Evolutionary conservation across 2,329 filamentous ascomycete species (phyloP).

Genomic region (Alternaria burnsii): DNA sequence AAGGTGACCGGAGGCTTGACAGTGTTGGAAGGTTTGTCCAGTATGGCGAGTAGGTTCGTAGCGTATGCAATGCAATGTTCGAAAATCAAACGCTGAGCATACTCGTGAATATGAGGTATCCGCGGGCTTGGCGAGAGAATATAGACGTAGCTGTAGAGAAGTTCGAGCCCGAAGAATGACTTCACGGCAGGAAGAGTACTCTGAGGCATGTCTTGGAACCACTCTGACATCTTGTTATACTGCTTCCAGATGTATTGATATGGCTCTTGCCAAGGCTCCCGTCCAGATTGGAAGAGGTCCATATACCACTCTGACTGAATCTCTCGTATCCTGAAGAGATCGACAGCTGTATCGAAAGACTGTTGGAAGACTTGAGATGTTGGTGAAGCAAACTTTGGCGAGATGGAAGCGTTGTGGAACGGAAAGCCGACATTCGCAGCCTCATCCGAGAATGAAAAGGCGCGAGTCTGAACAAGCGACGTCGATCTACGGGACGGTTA

Average conservation of each 20-base stretch:
- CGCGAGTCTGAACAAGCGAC: conserved; percentile 84
- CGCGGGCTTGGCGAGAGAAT: conserved; percentile 82
- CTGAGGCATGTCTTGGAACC: conserved; percentile 79
- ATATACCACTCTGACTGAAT: conserved; percentile 92
- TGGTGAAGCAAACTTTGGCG: conserved; percentile 56
- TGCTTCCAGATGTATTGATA: conserved; percentile 77
- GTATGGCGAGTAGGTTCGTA: conserved; percentile 73
- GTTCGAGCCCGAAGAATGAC: conserved; percentile 84
- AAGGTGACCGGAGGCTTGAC: conserved; percentile 79
- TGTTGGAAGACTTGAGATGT: conserved; percentile 63
- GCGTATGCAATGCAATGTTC: conserved; percentile 87
- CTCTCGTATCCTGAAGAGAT: conserved; percentile 83
- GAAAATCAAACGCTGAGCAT: conserved; percentile 82
- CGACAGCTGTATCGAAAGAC: conserved; percentile 73
- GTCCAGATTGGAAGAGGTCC: conserved; percentile 81
- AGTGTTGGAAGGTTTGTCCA: conserved; percentile 61
- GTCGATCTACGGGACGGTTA: conserved; percentile 67
- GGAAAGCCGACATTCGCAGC: conserved; percentile 84
- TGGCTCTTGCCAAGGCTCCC: conserved; percentile 72
- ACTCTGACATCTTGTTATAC: conserved; percentile 79
- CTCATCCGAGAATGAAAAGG: conserved; percentile 94
- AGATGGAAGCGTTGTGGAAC: conserved; percentile 51
- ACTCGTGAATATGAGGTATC: conserved; percentile 75
- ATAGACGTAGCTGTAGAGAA: conserved; percentile 91
- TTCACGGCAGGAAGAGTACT: conserved; percentile 71